phyloP scores from a whole-genome alignment of 2,329 filamentous ascomycete genomes.

The Ceratocystis harringtonii region DNA sequence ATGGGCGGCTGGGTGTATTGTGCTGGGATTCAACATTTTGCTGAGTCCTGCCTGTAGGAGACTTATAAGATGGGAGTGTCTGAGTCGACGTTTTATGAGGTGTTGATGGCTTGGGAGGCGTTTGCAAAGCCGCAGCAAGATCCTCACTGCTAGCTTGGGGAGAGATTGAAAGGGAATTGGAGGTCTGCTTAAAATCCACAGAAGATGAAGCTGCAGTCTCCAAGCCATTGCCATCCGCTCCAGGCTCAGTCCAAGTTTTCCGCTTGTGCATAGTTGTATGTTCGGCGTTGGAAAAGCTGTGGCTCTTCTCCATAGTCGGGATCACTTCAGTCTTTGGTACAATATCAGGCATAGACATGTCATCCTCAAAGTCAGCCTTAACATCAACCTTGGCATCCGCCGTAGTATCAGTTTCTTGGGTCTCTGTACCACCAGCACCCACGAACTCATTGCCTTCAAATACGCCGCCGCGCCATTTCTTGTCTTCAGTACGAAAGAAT shows the following conservation, averaged over 20 bases:
- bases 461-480: slow-evolving; percentile 72
- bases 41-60: background rate
- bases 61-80: background rate
- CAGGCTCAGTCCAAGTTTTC: slow-evolving; percentile 4
- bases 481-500: slow-evolving; percentile 67
- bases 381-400: background rate
- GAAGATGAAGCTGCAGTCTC: slow-evolving; percentile 7
- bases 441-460: slow-evolving; percentile 45
- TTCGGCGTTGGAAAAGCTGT: slow-evolving; percentile 34
- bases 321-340: slow-evolving; percentile 6
- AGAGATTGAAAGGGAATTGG: slow-evolving; percentile 10
- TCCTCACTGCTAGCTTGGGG: slow-evolving; percentile 11
- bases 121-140: slow-evolving; percentile 7
- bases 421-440: slow-evolving; percentile 10
- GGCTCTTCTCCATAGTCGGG: slow-evolving; percentile 38
- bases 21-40: background rate
- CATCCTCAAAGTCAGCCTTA: background rate
- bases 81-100: background rate
- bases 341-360: background rate
- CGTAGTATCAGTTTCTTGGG: background rate
- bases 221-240: slow-evolving; percentile 18
- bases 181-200: slow-evolving; percentile 1
- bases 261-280: slow-evolving; percentile 8
- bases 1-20: slow-evolving; percentile 2
- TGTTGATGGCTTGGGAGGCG: background rate